Base-by-base conservation (phyloP, 2,329 filamentous ascomycete genomes). In the Alternaria metachromatica region DNA sequence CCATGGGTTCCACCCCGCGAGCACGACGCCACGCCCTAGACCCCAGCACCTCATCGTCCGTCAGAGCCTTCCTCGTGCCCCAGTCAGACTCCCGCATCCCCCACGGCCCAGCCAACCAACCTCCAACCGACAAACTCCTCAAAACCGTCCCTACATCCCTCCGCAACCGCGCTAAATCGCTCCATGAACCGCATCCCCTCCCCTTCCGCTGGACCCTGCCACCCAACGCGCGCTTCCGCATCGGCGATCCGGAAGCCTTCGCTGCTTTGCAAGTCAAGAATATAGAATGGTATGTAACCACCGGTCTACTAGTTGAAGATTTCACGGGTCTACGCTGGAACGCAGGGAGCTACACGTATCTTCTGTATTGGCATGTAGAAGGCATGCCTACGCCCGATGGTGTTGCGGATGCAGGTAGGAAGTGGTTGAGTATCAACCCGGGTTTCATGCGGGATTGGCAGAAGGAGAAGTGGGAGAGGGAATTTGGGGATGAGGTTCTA, bases 281-380 rank as follows among this genome's bases (percentile, higher is more conserved):
- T 3, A 33, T 60, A 3, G 50, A 55, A 10, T 60, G 58, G 58
- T 55, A 55, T 2, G 58, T 50, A 12, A 60, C 58, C 2, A 60
- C 58, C 2, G 58, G 58, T 5, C 2, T 60, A 2, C 43, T 60
- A 6, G 30, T 48, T 2, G 50, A 60, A 25, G 44, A 55, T 7
- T 18, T 18, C 21, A 25, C n/a, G 1, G 58, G 58, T 4, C 15
- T 60, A 10, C n/a, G 41, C 4, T 60, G 58, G 58, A 54, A 45
- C 10, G 58, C 58, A 1, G 56, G 56, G 10, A 41, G 26, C 13
- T 58, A 51, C 18, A 37, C 23, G 5, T 53, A 58, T 26, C 28
- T 58, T 15, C 7, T 58, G 6, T 58, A 37, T 3, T 58, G 56
- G 56, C 55, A 50, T 15, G 46, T 43, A 21, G 56, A 58, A 11